Conservation (phyloP, 164 flowering plant species). For the Hamamelis virginiana region DNA sequence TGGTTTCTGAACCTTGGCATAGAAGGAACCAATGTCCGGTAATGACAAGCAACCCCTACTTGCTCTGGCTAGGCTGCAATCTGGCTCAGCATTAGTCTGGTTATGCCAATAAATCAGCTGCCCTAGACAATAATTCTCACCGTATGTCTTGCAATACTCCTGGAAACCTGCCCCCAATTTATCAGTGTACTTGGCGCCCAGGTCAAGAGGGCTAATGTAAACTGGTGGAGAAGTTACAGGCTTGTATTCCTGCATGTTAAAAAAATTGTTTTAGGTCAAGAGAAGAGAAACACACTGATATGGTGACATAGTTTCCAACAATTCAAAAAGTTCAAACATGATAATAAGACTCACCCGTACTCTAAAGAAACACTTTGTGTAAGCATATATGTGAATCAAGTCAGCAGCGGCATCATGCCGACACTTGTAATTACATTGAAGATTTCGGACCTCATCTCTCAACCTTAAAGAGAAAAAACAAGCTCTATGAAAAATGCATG, state of each 20-base stretch:
- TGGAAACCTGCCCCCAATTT: conserved; percentile 67
- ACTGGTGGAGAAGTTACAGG: conserved; percentile 89
- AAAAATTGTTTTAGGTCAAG: neutral
- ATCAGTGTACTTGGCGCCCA: conserved; percentile 82
- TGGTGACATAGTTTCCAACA: neutral
- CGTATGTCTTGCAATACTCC: conserved; percentile 87
- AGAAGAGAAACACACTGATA: neutral
- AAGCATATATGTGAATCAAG: conserved; percentile 88
- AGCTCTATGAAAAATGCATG: neutral
- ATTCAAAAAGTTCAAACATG: neutral
- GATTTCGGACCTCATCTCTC: conserved; percentile 90
- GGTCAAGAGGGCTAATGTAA: conserved; percentile 85
- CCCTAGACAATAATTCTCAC: conserved; percentile 92
- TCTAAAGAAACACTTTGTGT: conserved; percentile 78
- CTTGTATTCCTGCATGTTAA: conserved; percentile 68
- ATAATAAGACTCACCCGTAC: conserved; percentile 55
- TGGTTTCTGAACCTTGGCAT: conserved; percentile 73
- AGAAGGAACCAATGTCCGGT: conserved; percentile 85
- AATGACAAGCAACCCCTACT: conserved; percentile 87
- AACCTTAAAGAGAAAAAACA: conserved; percentile 52
- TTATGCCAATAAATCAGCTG: conserved; percentile 92
- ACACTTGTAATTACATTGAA: conserved; percentile 81
- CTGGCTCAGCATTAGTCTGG: conserved; percentile 84
- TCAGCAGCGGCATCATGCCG: conserved; percentile 99
- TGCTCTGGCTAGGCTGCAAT: conserved; percentile 56